These are phyloP conservation scores for Pythium oligandrum DNA, from an alignment of 352 stramenopile species.

Conservation along the genomic window DNA sequence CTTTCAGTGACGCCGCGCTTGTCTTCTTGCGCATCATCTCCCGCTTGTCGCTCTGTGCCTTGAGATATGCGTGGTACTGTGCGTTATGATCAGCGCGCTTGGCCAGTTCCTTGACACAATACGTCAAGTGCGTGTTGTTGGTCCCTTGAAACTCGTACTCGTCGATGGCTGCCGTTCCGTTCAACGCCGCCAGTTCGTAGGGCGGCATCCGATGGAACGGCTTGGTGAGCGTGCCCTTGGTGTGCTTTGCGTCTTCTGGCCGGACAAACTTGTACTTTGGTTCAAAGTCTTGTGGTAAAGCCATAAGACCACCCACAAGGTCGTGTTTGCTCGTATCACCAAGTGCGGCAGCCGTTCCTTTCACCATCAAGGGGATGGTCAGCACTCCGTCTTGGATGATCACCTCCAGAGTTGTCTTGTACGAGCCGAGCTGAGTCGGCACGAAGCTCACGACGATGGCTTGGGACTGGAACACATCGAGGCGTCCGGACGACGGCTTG, in stretches of 20 bases:
- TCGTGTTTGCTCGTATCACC: constrained; percentile 27
- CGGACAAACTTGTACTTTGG: constrained; percentile 90
- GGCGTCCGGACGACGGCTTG: constrained; percentile 49
- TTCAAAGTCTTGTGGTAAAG: constrained; percentile 80
- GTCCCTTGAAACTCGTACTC: constrained; percentile 82
- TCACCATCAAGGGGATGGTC: constrained; percentile 49
- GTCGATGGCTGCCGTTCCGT: constrained; percentile 66
- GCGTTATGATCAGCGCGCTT: constrained; percentile 59
- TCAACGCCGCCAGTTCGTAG: constrained; percentile 55
- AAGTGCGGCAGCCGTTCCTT: constrained; percentile 54
- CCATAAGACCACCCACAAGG: constrained; percentile 54
- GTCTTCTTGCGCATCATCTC: constrained; percentile 13
- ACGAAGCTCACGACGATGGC: constrained; percentile 88
- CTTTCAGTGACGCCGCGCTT: constrained; percentile 23
- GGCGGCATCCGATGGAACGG: constrained; percentile 57
- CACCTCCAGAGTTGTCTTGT: constrained; percentile 40
- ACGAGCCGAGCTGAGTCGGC: constrained; percentile 82
- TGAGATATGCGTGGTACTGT: constrained; percentile 67
- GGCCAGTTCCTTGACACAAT: constrained; percentile 79
- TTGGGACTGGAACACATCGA: constrained; percentile 86
- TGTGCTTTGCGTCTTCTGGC: constrained; percentile 58
- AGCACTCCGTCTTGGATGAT: constrained; percentile 46
- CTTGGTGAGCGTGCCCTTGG: constrained; percentile 41
- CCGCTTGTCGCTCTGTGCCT: constrained; percentile 31
- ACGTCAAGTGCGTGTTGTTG: constrained; percentile 83